phyloP scores from a whole-genome alignment of 768 basidiomycete genomes.

The Lentinula raphanica region DNA sequence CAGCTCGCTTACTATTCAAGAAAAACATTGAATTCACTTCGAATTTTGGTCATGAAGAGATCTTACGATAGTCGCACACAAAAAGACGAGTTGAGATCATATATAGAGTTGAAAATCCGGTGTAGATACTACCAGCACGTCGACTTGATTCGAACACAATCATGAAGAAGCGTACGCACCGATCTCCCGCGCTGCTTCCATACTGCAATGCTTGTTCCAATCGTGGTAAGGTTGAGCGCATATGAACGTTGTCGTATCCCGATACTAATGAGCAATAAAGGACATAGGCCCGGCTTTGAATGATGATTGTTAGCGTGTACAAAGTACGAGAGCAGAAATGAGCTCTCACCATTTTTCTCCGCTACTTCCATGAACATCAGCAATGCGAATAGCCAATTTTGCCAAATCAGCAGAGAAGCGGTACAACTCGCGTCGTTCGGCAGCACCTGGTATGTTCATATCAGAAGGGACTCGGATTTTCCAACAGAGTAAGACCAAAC shows the following conservation, averaged over 20 bases:
- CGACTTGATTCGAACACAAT: background rate
- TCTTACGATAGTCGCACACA: constrained; percentile 58
- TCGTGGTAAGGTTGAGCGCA: constrained; percentile 55
- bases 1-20: constrained; percentile 61
- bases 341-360: constrained; percentile 58
- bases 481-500: constrained; percentile 24
- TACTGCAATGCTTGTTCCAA: constrained; percentile 61
- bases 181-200: constrained; percentile 63
- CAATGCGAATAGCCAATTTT: constrained; percentile 62
- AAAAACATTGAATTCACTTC: background rate
- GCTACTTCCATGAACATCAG: constrained; percentile 56
- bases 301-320: background rate
- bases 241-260: constrained; percentile 61
- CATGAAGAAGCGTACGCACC: constrained; percentile 28
- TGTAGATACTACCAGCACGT: constrained; percentile 44
- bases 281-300: constrained; percentile 51
- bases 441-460: constrained; percentile 35
- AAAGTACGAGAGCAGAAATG: background rate
- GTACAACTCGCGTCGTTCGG: constrained; percentile 58
- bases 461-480: background rate
- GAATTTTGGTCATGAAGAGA: no score
- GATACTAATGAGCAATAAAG: constrained; percentile 60
- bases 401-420: constrained; percentile 65
- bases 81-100: constrained; percentile 48
- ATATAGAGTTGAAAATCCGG: constrained; percentile 56